Conservation (phyloP, 2,329 filamentous ascomycete species). For the Pyrenophora graminea region DNA sequence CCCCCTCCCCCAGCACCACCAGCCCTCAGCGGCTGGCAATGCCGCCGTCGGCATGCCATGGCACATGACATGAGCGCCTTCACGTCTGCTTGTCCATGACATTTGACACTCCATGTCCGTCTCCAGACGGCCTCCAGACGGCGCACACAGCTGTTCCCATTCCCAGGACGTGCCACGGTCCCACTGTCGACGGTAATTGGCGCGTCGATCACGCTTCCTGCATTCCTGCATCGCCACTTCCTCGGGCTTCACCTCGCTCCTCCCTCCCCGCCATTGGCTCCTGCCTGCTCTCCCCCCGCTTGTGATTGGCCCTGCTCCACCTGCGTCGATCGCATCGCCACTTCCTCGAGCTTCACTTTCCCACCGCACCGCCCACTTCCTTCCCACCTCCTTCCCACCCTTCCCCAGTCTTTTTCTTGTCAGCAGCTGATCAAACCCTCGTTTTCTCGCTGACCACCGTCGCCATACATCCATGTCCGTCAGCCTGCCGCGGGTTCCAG, state of each 20-base stretch:
- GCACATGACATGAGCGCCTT: background rate
- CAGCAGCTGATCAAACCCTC: slow-evolving; percentile 1
- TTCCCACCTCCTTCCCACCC: background rate
- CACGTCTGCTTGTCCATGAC: background rate
- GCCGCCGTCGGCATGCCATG: background rate
- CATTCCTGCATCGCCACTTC: slow-evolving; percentile 10
- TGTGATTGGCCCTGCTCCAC: slow-evolving; percentile 1
- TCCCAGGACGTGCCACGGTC: background rate
- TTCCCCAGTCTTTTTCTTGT: background rate
- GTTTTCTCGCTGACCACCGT: slow-evolving; percentile 1
- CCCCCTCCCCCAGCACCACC: background rate
- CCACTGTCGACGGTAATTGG: background rate
- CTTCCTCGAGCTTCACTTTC: slow-evolving; percentile 1
- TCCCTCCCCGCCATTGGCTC: slow-evolving; percentile 1
- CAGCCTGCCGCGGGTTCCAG: background rate
- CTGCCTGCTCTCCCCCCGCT: background rate
- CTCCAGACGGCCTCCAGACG: too few species aligned
- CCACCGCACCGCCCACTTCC: background rate
- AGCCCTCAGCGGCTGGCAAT: background rate
- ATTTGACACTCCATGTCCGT: too few species aligned
- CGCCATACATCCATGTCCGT: background rate
- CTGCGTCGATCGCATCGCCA: slow-evolving; percentile 8
- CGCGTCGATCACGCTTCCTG: background rate
- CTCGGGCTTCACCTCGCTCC: background rate
- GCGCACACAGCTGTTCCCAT: background rate